Conservation (phyloP, 352 stramenopile genomes). For the Phytopythium kandeliae region DNA sequence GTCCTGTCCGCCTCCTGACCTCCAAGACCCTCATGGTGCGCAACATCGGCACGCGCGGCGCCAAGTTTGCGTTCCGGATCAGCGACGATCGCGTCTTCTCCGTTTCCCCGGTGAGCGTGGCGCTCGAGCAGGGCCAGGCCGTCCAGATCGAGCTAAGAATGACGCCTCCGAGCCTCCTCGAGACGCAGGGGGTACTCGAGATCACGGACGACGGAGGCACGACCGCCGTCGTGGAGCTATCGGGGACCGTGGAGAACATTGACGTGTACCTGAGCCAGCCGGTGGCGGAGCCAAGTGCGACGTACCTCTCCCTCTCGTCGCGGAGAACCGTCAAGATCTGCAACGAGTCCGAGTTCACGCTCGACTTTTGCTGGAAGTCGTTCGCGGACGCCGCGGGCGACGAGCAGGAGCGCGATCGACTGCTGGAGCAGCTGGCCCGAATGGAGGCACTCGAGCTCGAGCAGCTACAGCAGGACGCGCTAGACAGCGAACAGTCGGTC, state of each 20-base stretch:
- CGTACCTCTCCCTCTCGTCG: slow-evolving; percentile 91
- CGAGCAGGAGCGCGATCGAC: slow-evolving; percentile 68
- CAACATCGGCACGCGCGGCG: slow-evolving; percentile 83
- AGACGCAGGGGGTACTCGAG: slow-evolving; percentile 67
- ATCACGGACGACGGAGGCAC: slow-evolving; percentile 83
- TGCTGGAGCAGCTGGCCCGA: slow-evolving; percentile 78
- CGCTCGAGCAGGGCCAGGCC: slow-evolving; percentile 53
- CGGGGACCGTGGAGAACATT: slow-evolving; percentile 76
- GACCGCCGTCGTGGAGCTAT: slow-evolving; percentile 60
- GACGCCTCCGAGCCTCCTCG: slow-evolving; percentile 21
- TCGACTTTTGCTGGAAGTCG: slow-evolving; percentile 92
- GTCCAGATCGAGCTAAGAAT: slow-evolving; percentile 82
- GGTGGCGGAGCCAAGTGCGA: slow-evolving; percentile 74
- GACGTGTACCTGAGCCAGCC: slow-evolving; percentile 89
- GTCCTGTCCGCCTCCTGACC: slow-evolving; percentile 82
- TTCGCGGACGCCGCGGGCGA: slow-evolving; percentile 73
- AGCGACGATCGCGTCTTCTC: slow-evolving; percentile 41
- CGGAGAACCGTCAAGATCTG: slow-evolving; percentile 89
- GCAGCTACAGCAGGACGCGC: slow-evolving; percentile 49
- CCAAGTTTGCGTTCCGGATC: slow-evolving; percentile 68
- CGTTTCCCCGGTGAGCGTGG: slow-evolving; percentile 53
- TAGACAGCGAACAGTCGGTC: slow-evolving; percentile 12
- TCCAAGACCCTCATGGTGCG: slow-evolving; percentile 80
- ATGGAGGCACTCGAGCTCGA: slow-evolving; percentile 77
- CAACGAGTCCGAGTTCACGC: slow-evolving; percentile 90